These are phyloP conservation scores for Pinus taeda DNA, from an alignment of 75 land plant genomes.

Conservation along the genomic window DNA sequence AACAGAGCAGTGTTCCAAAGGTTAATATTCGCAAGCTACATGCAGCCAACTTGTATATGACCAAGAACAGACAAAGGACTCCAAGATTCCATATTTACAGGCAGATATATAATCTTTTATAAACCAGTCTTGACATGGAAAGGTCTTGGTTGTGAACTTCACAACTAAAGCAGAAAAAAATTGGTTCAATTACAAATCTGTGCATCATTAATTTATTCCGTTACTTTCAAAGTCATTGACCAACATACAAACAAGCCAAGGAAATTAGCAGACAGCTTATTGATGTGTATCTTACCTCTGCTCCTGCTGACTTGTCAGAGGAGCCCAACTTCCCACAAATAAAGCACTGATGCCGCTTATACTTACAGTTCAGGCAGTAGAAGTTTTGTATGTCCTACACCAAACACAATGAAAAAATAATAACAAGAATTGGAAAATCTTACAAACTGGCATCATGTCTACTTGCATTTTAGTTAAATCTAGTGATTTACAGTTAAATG, in stretches of 20 bases:
- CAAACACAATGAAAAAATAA: slow-evolving; percentile 1
- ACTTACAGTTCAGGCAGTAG: slow-evolving; percentile 61
- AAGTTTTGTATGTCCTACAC: slow-evolving; percentile 49
- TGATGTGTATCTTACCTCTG: slow-evolving; percentile 38
- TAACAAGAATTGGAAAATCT: background rate
- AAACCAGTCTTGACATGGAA: too few relatives aligned
- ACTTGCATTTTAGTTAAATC: slow-evolving; percentile 45
- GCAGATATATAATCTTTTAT: too few relatives aligned
- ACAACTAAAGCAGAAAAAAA: background rate
- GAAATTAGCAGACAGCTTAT: background rate
- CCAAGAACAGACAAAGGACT: too few relatives aligned
- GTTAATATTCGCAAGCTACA: too few relatives aligned
- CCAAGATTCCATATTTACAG: too few relatives aligned
- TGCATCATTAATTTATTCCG: too few relatives aligned
- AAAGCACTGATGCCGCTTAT: slow-evolving; percentile 77
- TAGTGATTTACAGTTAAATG: slow-evolving; percentile 42
- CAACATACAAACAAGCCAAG: background rate
- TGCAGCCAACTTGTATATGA: too few relatives aligned
- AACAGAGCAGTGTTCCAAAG: too few relatives aligned
- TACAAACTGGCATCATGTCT: slow-evolving; percentile 16
- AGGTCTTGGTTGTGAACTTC: background rate
- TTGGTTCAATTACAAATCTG: background rate
- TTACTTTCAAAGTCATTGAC: background rate
- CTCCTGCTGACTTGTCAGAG: slow-evolving; percentile 51
- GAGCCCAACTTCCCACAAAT: slow-evolving; percentile 70